Conservation (phyloP, 768 basidiomycete species). For the Galerina sulciceps region DNA sequence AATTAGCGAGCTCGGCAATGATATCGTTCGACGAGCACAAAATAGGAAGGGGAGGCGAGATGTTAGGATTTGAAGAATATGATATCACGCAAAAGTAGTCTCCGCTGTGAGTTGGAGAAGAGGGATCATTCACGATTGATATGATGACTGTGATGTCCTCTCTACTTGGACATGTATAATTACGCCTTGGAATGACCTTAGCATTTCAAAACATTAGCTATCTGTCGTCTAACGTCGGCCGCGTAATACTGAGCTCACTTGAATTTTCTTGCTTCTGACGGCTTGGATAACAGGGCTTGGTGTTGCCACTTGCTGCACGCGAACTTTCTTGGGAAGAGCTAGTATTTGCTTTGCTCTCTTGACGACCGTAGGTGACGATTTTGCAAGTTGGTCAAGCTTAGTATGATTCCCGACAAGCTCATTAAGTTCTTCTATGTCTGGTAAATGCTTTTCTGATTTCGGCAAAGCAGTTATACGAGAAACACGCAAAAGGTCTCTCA, state of each 20-base stretch:
- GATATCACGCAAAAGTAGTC: conserved; percentile 41
- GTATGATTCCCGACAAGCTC: conserved; percentile 30
- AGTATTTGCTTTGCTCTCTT: conserved; percentile 46
- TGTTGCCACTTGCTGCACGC: conserved; percentile 6
- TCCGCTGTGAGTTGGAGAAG: conserved; percentile 32
- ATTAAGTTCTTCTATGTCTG: conserved; percentile 57
- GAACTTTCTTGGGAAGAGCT: conserved; percentile 32
- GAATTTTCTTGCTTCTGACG: conserved; percentile 33
- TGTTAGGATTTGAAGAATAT: conserved; percentile 24
- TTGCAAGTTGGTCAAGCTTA: conserved; percentile 33
- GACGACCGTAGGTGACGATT: conserved; percentile 37
- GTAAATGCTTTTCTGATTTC: conserved; percentile 16
- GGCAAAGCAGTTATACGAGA: conserved; percentile 21
- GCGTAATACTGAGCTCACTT: conserved; percentile 28
- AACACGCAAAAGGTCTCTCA: conserved; percentile 41
- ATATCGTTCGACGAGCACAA: conserved; percentile 33
- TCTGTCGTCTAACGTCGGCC: background rate
- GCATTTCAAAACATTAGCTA: background rate
- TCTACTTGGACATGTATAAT: conserved; percentile 44
- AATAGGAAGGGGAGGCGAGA: conserved; percentile 22
- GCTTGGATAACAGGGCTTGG: conserved; percentile 45
- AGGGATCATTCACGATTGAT: conserved; percentile 46
- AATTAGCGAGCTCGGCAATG: conserved; percentile 36
- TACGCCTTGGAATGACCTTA: conserved; percentile 46
- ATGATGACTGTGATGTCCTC: conserved; percentile 52